Evolutionary conservation across 2,329 filamentous ascomycete genomes (phyloP).

Genomic region (Davidsoniella virescens): DNA sequence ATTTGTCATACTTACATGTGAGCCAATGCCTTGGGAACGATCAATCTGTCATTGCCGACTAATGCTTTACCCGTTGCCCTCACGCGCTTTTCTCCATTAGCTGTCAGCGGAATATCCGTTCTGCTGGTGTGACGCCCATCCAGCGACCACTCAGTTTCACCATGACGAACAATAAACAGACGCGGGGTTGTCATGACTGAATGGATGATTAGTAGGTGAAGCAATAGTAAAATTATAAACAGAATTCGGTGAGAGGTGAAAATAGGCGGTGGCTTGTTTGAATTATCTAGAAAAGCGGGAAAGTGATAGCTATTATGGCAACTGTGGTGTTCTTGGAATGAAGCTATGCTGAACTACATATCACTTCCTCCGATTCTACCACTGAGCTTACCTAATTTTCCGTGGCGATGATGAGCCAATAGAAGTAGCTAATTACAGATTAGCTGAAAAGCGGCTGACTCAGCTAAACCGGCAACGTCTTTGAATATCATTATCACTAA

Average conservation of each 20-base stretch:
- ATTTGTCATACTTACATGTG: conserved; percentile 49
- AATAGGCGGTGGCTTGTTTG: background rate
- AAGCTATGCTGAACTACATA: background rate
- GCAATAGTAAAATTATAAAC: background rate
- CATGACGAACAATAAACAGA: conserved; percentile 73
- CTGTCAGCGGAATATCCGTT: conserved; percentile 74
- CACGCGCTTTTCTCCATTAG: conserved; percentile 63
- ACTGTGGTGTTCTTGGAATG: background rate
- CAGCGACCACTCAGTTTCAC: conserved; percentile 91
- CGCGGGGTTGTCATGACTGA: conserved; percentile 39
- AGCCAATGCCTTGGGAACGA: conserved; percentile 64
- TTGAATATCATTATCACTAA: too few relatives aligned
- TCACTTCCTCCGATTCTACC: background rate
- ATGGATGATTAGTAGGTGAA: background rate
- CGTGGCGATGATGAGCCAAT: too few relatives aligned
- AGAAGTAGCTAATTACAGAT: too few relatives aligned
- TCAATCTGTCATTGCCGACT: conserved; percentile 68
- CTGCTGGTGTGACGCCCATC: conserved; percentile 69
- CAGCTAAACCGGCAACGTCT: too few relatives aligned
- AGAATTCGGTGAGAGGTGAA: background rate
- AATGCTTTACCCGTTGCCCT: conserved; percentile 66
- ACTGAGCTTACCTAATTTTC: too few relatives aligned
- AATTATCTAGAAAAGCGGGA: background rate
- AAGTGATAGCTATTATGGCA: background rate
- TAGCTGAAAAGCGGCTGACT: too few relatives aligned